Conservation (phyloP, 2,329 filamentous ascomycete species). For the Lasiodiplodia gonubiensis region DNA sequence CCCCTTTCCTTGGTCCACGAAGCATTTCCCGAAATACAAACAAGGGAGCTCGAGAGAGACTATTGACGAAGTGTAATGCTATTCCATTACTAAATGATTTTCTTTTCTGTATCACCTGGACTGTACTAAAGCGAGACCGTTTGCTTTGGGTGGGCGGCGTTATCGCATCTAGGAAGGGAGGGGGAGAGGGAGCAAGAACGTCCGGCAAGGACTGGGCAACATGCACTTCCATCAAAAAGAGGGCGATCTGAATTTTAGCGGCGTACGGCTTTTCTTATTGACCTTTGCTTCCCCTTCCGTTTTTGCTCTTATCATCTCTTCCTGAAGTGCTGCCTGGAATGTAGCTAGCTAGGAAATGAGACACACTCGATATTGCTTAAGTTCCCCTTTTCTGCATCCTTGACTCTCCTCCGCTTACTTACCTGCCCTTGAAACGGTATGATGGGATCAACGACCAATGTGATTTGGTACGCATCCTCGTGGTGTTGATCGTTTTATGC, state of each 20-base stretch:
- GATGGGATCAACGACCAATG: too few species aligned
- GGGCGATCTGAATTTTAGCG: not conserved
- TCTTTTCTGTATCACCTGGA: not conserved
- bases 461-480: too few species aligned
- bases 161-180: not conserved
- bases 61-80: conserved; percentile 22
- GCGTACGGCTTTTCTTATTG: not conserved
- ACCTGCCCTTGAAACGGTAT: not conserved
- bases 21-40: not conserved
- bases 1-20: conserved; percentile 1
- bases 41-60: not conserved
- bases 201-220: not conserved
- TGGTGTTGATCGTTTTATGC: not conserved
- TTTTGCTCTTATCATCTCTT: not conserved
- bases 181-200: not conserved
- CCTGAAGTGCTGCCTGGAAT: not conserved
- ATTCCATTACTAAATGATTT: not conserved
- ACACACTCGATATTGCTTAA: not conserved
- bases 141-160: not conserved
- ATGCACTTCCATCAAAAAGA: not conserved
- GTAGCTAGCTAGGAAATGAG: not conserved
- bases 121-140: not conserved
- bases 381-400: not conserved
- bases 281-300: not conserved
- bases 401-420: not conserved